phyloP scores from a whole-genome alignment of 371 early-diverging fungal species.

The Rhizomucor pusillus region DNA sequence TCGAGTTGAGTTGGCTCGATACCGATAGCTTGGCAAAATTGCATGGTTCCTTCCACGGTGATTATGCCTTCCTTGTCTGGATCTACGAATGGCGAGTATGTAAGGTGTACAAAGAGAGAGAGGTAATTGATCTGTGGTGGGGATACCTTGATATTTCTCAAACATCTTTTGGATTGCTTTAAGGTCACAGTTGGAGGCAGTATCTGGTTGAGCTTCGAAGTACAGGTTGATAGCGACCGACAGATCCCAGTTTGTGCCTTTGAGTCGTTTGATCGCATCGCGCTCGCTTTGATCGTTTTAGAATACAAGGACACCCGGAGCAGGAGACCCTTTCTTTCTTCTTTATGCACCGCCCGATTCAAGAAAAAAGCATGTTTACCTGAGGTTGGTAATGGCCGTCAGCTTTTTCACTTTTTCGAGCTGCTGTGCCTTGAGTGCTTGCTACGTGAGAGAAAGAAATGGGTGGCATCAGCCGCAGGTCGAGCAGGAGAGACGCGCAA shows the following conservation, averaged over 20 bases:
- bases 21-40: constrained; percentile 65
- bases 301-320: not conserved
- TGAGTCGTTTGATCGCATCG: constrained; percentile 52
- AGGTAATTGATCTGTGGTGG: not conserved
- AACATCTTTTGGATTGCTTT: constrained; percentile 52
- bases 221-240: constrained; percentile 64
- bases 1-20: constrained; percentile 80
- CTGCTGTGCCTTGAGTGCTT: constrained; percentile 4
- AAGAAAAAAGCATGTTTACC: constrained; percentile 20
- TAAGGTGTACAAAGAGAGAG: not conserved
- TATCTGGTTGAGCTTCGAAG: constrained; percentile 30
- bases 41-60: constrained; percentile 73
- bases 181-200: constrained; percentile 7
- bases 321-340: no score
- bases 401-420: constrained; percentile 51
- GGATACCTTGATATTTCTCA: constrained; percentile 57
- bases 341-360: not conserved
- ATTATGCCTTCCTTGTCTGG: constrained; percentile 66
- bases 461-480: no score
- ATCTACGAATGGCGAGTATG: no score
- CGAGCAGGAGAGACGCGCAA: no score
- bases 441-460: no score
- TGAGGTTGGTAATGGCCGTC: constrained; percentile 46
- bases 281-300: constrained; percentile 43
- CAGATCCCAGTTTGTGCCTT: constrained; percentile 61